Conservation (phyloP, 208 protist genomes). For the Hexamita inflata region DNA sequence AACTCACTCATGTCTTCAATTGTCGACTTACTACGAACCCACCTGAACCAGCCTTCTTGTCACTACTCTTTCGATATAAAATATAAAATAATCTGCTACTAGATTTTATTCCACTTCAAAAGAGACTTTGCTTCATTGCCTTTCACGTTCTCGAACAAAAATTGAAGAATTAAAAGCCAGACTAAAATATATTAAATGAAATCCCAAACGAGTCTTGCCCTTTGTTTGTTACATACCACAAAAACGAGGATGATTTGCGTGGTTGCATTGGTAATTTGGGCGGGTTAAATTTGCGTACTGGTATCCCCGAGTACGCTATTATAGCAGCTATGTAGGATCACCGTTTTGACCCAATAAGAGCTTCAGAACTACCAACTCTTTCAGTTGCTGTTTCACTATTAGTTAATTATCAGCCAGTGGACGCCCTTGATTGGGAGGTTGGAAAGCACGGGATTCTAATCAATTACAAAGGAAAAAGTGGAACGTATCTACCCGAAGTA, state of each 20-base stretch:
- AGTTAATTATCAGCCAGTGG: neutral
- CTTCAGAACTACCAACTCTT: neutral
- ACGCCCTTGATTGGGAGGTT: conserved; percentile 9
- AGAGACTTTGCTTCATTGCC: neutral
- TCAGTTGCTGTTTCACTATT: conserved; percentile 5
- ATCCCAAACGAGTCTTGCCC: neutral
- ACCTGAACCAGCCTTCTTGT: too few relatives aligned
- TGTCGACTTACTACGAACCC: too few relatives aligned
- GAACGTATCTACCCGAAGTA: neutral
- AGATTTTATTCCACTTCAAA: too few relatives aligned
- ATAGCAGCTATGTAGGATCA: neutral
- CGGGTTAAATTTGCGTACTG: neutral
- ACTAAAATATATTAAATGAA: too few relatives aligned
- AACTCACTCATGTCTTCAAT: too few relatives aligned
- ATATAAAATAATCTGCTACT: too few relatives aligned
- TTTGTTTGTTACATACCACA: conserved; percentile 8
- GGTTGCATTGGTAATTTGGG: neutral
- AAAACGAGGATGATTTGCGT: neutral
- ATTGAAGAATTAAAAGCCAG: too few relatives aligned
- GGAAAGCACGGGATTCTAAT: conserved; percentile 21
- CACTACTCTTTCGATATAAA: too few relatives aligned
- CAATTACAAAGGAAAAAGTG: neutral
- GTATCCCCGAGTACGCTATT: conserved; percentile 7
- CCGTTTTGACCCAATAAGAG: neutral
- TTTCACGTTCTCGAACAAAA: neutral